phyloP scores from a whole-genome alignment of 2,329 filamentous ascomycete species.

The Pezicula radicicola region DNA sequence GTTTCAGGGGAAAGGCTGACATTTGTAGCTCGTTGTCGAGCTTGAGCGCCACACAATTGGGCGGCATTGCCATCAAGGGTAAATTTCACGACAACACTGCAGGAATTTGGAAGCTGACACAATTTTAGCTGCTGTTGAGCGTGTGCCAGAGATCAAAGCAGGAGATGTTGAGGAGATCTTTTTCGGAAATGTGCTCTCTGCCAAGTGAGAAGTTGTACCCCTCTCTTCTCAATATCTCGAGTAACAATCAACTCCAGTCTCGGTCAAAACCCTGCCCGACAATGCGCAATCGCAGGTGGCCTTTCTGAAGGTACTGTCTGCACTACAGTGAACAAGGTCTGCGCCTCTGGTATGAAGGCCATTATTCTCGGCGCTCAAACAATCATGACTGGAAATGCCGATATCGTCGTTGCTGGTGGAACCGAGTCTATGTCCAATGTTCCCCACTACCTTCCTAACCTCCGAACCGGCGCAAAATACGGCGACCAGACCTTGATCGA shows the following conservation, averaged over 20 bases:
- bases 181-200: slow-evolving; percentile 96
- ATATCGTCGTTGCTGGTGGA: slow-evolving; percentile 89
- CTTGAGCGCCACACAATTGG: slow-evolving; percentile 81
- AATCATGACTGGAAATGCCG: slow-evolving; percentile 93
- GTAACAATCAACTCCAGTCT: slow-evolving; percentile 52
- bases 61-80: slow-evolving; percentile 92
- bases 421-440: slow-evolving; percentile 98
- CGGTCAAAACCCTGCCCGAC: slow-evolving; percentile 92
- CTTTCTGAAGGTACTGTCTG: slow-evolving; percentile 76
- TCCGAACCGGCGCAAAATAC: slow-evolving; percentile 89
- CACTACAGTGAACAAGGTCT: slow-evolving; percentile 99
- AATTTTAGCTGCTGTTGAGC: slow-evolving; percentile 69
- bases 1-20: slow-evolving; percentile 13
- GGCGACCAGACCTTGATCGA: slow-evolving; percentile 87
- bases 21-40: slow-evolving; percentile 75
- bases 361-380: slow-evolving; percentile 94
- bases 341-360: slow-evolving; percentile 91
- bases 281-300: slow-evolving; percentile 87
- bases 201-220: slow-evolving; percentile 62
- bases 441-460: slow-evolving; percentile 88
- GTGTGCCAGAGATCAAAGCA: slow-evolving; percentile 80
- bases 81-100: slow-evolving; percentile 15
- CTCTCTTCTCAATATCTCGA: neutral
- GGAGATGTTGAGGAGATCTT: slow-evolving; percentile 94
- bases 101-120: slow-evolving; percentile 1